phyloP scores from a whole-genome alignment of 2,329 filamentous ascomycete genomes.

The Exutisphaerella laricina region DNA sequence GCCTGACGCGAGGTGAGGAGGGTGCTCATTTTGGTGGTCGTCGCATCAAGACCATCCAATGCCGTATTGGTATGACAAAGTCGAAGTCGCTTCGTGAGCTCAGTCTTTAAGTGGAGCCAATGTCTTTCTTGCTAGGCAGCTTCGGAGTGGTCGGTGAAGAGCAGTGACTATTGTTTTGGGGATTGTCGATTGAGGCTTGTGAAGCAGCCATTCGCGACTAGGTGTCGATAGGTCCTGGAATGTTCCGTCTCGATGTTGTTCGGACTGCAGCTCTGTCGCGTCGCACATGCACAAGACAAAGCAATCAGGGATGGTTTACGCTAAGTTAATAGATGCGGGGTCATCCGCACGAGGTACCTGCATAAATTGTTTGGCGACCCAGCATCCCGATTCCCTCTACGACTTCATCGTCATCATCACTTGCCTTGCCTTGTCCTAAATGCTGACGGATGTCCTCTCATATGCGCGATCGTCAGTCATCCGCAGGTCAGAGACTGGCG shows the following conservation, averaged over 20 bases:
- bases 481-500: no score
- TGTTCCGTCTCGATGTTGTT: neutral
- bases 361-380: no score
- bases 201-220: neutral
- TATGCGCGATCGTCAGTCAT: no score
- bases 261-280: neutral
- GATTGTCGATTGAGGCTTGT: neutral
- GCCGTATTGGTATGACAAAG: no score
- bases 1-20: conserved; percentile 74
- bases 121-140: neutral
- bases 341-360: no score
- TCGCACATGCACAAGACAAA: neutral
- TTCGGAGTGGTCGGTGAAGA: neutral
- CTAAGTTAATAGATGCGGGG: no score
- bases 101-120: neutral
- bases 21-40: conserved; percentile 57
- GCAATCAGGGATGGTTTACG: neutral
- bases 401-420: no score
- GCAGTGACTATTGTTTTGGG: neutral
- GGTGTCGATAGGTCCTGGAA: no score
- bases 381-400: no score
- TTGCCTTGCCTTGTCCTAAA: no score
- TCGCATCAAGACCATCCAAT: conserved; percentile 12
- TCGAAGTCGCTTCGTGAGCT: neutral
- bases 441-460: no score